Conservation (phyloP, 805 yeast species). For the Monosporozyma aerobia region DNA sequence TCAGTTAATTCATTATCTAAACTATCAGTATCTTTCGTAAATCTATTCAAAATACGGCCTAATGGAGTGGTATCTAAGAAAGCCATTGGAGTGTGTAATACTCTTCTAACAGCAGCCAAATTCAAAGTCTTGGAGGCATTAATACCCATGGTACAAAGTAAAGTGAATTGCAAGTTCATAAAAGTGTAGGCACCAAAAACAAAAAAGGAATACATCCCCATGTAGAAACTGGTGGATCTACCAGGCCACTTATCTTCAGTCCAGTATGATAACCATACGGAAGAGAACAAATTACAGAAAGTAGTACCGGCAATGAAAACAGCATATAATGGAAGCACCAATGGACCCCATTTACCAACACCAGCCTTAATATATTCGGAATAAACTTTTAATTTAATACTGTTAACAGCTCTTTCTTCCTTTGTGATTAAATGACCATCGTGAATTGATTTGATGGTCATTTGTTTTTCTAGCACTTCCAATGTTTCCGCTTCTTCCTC, state of each 20-base stretch:
- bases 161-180: slow-evolving; percentile 28
- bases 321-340: slow-evolving; percentile 17
- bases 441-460: slow-evolving; percentile 10
- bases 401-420: slow-evolving; percentile 53
- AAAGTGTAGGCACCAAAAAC: slow-evolving; percentile 40
- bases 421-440: slow-evolving; percentile 36
- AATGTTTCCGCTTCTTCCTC: slow-evolving; percentile 10
- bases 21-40: slow-evolving; percentile 81
- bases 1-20: slow-evolving; percentile 73
- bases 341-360: slow-evolving; percentile 35
- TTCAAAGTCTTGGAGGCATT: slow-evolving; percentile 49
- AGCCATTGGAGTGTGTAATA: slow-evolving; percentile 73
- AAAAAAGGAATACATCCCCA: slow-evolving; percentile 66
- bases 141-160: slow-evolving; percentile 35
- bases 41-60: slow-evolving; percentile 78
- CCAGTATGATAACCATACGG: slow-evolving; percentile 81
- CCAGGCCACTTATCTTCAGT: slow-evolving; percentile 43
- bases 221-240: slow-evolving; percentile 49
- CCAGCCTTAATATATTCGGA: slow-evolving; percentile 44
- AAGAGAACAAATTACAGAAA: slow-evolving; percentile 26
- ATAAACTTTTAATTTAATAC: slow-evolving; percentile 42
- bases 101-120: slow-evolving; percentile 46
- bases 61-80: slow-evolving; percentile 81
- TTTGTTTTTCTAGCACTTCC: slow-evolving; percentile 13
- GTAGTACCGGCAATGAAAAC: slow-evolving; percentile 21